A percentile compares a stretch with the other conserved stretches of the same genome.
These are phyloP conservation scores for Capronia americana DNA, from an alignment of 2,329 filamentous ascomycete genomes.

Conservation along the genomic window DNA sequence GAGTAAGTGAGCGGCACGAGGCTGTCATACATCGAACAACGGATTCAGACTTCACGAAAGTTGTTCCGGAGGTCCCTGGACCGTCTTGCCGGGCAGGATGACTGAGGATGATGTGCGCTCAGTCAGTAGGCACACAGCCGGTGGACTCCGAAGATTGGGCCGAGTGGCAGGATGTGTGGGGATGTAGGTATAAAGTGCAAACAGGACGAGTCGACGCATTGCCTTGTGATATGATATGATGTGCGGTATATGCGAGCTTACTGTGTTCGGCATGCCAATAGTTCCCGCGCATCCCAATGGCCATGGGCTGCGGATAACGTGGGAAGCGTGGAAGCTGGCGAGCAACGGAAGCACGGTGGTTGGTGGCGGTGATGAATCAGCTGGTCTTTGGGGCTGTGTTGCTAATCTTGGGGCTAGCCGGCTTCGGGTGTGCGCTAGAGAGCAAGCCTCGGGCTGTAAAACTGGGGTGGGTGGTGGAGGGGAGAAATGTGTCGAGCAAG, in stretches of 20 bases:
- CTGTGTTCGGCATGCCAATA: conserved; percentile 20
- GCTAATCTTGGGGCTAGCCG: conserved; percentile 27
- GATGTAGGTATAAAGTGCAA: neutral
- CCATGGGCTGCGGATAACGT: conserved; percentile 15
- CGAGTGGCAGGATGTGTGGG: neutral
- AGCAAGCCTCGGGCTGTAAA: conserved; percentile 16
- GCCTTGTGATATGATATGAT: conserved; percentile 4
- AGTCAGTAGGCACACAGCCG: conserved; percentile 6
- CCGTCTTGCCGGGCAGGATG: neutral
- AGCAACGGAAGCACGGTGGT: conserved; percentile 14
- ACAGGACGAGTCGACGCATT: neutral
- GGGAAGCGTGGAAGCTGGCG: conserved; percentile 28
- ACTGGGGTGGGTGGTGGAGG: neutral
- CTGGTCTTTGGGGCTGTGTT: conserved; percentile 17
- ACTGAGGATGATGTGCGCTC: conserved; percentile 1
- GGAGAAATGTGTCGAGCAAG: neutral
- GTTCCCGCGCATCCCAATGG: conserved; percentile 20
- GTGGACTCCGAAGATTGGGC: conserved; percentile 5
- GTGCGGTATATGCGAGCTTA: conserved; percentile 20
- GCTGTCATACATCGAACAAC: conserved; percentile 6
- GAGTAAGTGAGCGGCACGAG: conserved; percentile 17
- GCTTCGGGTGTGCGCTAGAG: conserved; percentile 18
- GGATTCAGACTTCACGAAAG: neutral
- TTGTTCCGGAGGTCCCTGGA: neutral
- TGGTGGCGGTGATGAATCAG: conserved; percentile 32